Percentiles rank a stretch among this genome's conserved stretches.
Evolutionary conservation across 2,329 filamentous ascomycete genomes (phyloP).

Genomic region (Pseudocercospora eumusae): DNA sequence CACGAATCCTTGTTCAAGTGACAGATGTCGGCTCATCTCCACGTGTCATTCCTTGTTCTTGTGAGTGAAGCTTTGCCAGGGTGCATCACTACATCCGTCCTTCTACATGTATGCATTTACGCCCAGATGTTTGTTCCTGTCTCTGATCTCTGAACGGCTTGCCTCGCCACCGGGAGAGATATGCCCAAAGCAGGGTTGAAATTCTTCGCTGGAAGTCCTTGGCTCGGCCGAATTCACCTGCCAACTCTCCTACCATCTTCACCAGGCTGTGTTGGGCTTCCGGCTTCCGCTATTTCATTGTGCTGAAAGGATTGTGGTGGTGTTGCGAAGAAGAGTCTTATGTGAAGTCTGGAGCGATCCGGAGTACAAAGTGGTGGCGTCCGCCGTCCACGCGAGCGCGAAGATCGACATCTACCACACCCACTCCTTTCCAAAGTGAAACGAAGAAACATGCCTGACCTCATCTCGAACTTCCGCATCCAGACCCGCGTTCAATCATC

Average conservation of each 20-base stretch:
- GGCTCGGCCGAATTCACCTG: not conserved
- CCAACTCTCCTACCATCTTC: not conserved
- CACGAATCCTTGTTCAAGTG: not conserved
- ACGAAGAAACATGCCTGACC: constrained; percentile 2
- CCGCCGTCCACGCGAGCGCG: constrained; percentile 12
- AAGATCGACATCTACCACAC: not conserved
- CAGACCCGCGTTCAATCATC: not conserved
- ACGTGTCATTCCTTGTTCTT: not conserved
- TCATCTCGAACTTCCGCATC: not conserved
- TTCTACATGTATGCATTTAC: not conserved
- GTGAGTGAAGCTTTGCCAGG: constrained; percentile 1
- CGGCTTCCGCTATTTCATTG: not conserved
- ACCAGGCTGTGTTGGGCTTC: not conserved
- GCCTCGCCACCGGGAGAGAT: not conserved
- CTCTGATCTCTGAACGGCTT: not conserved
- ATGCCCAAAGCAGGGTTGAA: not conserved
- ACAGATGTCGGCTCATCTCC: constrained; percentile 10
- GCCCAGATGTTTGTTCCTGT: not conserved
- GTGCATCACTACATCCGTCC: not conserved
- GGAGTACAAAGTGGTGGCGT: constrained; percentile 5
- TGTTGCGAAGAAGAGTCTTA: not conserved
- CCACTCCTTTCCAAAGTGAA: not conserved
- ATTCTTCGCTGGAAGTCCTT: not conserved
- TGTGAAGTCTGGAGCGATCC: constrained; percentile 9
- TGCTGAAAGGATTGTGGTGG: not conserved